Base-by-base conservation (phyloP, 805 yeast genomes). In the Candida ficus region DNA sequence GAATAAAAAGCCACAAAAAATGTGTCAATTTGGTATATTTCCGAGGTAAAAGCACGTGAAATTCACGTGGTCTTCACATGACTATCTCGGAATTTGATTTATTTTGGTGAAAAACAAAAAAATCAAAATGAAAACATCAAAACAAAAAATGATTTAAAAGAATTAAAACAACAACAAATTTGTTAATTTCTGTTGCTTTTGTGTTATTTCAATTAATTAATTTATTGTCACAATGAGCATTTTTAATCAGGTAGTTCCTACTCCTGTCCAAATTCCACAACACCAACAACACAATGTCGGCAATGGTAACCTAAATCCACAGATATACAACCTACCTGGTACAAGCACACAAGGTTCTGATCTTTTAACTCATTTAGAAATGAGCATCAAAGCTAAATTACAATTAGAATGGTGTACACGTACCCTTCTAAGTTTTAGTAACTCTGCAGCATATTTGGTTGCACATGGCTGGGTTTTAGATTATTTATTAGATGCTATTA, bases 371-470 rank as follows among this genome's bases (percentile, higher is more conserved):
- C 57, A 54, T 33, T 37, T 56, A 23, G 50, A 52, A 35, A 43
- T 43, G 39, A 54, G 39, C 31, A 41, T 54, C 23, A 42, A 38
- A 13, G 59, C 57, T 2, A 43, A 52, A 7, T 11, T 50, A 17
- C 48, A 56, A 28, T 27, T 46, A 9, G 57, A 56, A n/a, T 56
- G 60, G 60, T 54, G 58, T 23, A 37, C 49, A 4, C 47, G 44
- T 18, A 56, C 54, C 0, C 28, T 56, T 3, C 36, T 56, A 13
- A 45, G 46, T 5, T 48, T 48, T 30, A 50, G 56, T 28, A 54
- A 50, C 33, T 37, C 43, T 12, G 52, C 55, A 5, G 44, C 57
- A 4, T 49, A 43, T 21, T 22, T 51, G 16, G 35, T 54, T 12
- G 44, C 45, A 14, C 45, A 45, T 3, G 46, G 47, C 12, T 56